Evolutionary conservation across 352 stramenopile genomes (phyloP).

Genomic region (Phytophthora uliginosa): DNA sequence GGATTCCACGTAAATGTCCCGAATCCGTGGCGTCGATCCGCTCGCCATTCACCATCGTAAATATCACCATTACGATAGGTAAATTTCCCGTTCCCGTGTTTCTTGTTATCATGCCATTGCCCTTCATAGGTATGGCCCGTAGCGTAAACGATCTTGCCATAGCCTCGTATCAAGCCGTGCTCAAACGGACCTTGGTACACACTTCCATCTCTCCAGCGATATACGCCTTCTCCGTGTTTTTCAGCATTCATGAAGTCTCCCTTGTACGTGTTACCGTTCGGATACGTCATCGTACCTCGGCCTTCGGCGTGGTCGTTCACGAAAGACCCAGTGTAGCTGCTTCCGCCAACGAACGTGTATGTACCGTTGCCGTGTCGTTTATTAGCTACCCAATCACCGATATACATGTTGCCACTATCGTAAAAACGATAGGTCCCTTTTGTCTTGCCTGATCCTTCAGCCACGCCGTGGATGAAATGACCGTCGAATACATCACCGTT

Average conservation of each 20-base stretch:
- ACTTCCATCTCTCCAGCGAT: constrained; percentile 84
- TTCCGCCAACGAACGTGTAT: constrained; percentile 71
- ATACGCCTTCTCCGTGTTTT: constrained; percentile 71
- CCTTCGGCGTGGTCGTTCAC: constrained; percentile 75
- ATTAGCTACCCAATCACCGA: constrained; percentile 73
- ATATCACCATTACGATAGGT: constrained; percentile 85
- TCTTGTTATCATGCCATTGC: constrained; percentile 72
- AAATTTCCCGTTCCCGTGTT: constrained; percentile 86
- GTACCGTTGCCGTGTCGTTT: constrained; percentile 78
- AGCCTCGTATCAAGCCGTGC: constrained; percentile 72
- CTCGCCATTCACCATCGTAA: constrained; percentile 78
- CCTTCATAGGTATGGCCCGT: constrained; percentile 77
- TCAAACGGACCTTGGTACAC: constrained; percentile 80
- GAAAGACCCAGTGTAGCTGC: constrained; percentile 71
- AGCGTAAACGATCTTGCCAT: constrained; percentile 68
- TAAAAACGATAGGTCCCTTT: constrained; percentile 78
- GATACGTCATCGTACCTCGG: constrained; percentile 80
- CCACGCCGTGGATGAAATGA: constrained; percentile 61
- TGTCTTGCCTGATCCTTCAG: constrained; percentile 55
- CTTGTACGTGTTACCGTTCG: constrained; percentile 89
- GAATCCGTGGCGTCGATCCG: constrained; percentile 63
- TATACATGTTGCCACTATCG: constrained; percentile 73
- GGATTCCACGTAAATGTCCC: constrained; percentile 77
- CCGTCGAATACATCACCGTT: constrained; percentile 87
- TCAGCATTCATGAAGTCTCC: constrained; percentile 72